Evolutionary conservation across 805 yeast species (phyloP), one percentile per base, ranked within the genome.

Genomic region (Wickerhamomyces sydowiorum): DNA sequence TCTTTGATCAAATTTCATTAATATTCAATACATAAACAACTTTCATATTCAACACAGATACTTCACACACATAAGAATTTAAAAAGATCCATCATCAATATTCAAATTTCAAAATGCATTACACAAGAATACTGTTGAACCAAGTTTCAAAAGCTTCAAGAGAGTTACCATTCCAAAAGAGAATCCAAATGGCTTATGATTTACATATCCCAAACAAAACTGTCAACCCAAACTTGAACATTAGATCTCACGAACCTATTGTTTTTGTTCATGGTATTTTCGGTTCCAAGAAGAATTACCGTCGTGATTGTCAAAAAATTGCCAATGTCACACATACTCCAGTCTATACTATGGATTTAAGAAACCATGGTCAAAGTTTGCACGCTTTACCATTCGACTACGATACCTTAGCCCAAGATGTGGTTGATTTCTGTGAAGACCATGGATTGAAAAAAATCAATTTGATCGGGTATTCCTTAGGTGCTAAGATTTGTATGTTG

Each of bases 401-500:
- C 49, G 33, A 36, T 7, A 54, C 66, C 18, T 52, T 73, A 60
- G 66, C 72, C 1, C 47, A 57, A 13, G 80, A 75, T 53, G 65
- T 73, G 3, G 55, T 63, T 5, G 46, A 53, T 34, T 66, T 64
- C 41, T 46, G 73, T 7, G 50, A 61, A 28, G 51, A 57, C 28
- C 59, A 60, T 29, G 40, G 51, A 29, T 59, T 67, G 18, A 44
- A 46, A 17, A 53, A 55, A 28, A 55, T 56, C n/a, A 53, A 55
- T 30, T 36, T 64, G 18, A 49, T 62, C 30, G 80, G 80, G 0
- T 77, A 73, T 51, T 72, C 75, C 24, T 66, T 75, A 68, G 80
- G 80, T 5, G 79, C 76, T 13, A 74, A 74, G 42, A 70, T 70
- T 6, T 68, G 74, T 6, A 70, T 75, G 73, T 42, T 68, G 39